A percentile compares a stretch with the other conserved stretches of the same genome.
Evolutionary conservation across 2,329 filamentous ascomycete species (phyloP).

Genomic region (Trichoderma sp.): DNA sequence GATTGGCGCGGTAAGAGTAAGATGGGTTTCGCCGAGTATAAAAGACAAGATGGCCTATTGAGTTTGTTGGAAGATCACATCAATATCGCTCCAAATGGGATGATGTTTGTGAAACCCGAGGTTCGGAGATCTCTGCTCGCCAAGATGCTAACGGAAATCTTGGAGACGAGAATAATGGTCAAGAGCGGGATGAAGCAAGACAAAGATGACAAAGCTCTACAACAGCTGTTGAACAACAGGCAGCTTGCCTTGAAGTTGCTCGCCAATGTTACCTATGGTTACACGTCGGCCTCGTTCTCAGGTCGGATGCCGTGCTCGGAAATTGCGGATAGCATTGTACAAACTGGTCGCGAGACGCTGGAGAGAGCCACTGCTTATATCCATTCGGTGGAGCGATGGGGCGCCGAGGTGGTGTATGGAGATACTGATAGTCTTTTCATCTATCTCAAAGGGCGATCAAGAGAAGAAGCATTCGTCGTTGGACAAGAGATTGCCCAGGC

Average conservation of each 20-base stretch:
- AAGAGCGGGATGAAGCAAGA: slow-evolving; percentile 95
- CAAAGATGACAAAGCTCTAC: slow-evolving; percentile 80
- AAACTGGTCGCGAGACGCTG: slow-evolving; percentile 89
- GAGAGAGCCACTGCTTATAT: slow-evolving; percentile 92
- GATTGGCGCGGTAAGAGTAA: slow-evolving; percentile 90
- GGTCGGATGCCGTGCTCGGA: slow-evolving; percentile 97
- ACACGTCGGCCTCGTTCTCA: slow-evolving; percentile 94
- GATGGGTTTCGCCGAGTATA: slow-evolving; percentile 89
- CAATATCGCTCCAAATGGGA: slow-evolving; percentile 92
- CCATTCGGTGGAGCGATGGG: slow-evolving; percentile 83
- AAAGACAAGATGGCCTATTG: slow-evolving; percentile 70
- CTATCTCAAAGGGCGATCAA: slow-evolving; percentile 80
- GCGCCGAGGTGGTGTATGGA: slow-evolving; percentile 94
- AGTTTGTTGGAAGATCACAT: slow-evolving; percentile 78
- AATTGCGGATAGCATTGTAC: slow-evolving; percentile 96
- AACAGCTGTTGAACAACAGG: slow-evolving; percentile 86
- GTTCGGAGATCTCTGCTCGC: slow-evolving; percentile 88
- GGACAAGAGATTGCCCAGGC: slow-evolving; percentile 87
- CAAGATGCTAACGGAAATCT: slow-evolving; percentile 93
- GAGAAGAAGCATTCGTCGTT: slow-evolving; percentile 85
- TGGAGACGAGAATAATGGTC: slow-evolving; percentile 96
- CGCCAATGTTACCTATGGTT: slow-evolving; percentile 98
- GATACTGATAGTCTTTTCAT: slow-evolving; percentile 96
- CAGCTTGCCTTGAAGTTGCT: slow-evolving; percentile 93
- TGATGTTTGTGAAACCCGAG: slow-evolving; percentile 86